These are phyloP conservation scores for Metarhizium album DNA, from an alignment of 2,329 filamentous ascomycete species.

Conservation along the genomic window DNA sequence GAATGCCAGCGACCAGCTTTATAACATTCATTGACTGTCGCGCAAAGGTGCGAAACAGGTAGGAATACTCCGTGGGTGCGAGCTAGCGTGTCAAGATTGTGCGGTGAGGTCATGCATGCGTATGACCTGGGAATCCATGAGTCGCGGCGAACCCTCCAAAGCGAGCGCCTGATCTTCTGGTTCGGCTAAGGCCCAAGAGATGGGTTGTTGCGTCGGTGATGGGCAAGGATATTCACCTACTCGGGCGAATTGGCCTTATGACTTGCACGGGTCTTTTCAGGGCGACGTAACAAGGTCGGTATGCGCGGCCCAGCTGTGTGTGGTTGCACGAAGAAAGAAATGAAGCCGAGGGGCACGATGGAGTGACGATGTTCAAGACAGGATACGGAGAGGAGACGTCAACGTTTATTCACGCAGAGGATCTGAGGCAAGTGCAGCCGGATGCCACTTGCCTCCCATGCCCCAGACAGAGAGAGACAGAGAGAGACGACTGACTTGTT, in stretches of 20 bases:
- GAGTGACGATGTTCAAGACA: neutral
- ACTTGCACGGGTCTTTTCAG: neutral
- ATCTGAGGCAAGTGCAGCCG: neutral
- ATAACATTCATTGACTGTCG: neutral
- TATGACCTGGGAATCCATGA: neutral
- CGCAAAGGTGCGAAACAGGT: neutral
- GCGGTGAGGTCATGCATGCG: neutral
- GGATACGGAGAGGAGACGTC: neutral
- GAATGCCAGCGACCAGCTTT: neutral
- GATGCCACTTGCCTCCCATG: neutral
- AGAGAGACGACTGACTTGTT: too few relatives aligned
- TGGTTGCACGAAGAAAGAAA: neutral
- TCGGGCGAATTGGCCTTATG: neutral
- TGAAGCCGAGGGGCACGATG: neutral
- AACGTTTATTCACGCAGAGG: neutral
- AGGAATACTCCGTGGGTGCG: too few relatives aligned
- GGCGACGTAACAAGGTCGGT: neutral
- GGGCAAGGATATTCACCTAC: neutral
- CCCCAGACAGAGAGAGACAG: too few relatives aligned
- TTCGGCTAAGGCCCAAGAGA: neutral
- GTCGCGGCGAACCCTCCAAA: neutral
- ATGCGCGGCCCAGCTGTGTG: neutral
- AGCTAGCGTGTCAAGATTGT: neutral
- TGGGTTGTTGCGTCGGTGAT: neutral
- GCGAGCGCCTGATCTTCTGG: neutral